A percentile compares a stretch with the other conserved stretches of the same genome.
These are phyloP conservation scores for Tetrapisispora nanseiensis DNA, from an alignment of 805 yeast genomes.

Conservation along the genomic window DNA sequence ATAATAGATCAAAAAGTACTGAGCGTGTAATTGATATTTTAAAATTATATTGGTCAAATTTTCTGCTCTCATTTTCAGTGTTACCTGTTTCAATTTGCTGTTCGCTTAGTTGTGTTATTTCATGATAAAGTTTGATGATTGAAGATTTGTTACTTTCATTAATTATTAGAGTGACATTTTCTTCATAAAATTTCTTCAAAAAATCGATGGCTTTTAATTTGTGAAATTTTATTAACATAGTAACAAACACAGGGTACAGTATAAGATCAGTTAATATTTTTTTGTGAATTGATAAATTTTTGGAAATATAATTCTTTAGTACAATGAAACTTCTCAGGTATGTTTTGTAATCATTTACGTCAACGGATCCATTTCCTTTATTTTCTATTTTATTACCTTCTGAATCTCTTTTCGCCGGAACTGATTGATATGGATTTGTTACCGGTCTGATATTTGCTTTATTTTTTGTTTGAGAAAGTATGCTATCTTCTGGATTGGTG, in stretches of 20 bases:
- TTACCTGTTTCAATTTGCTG: not conserved
- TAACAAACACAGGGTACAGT: conserved; percentile 56
- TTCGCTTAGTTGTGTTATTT: not conserved
- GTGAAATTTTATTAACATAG: not conserved
- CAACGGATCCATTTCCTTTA: not conserved
- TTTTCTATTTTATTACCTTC: conserved; percentile 17
- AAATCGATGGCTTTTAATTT: not conserved
- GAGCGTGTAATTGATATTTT: conserved; percentile 57
- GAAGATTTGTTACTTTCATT: not conserved
- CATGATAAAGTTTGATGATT: not conserved
- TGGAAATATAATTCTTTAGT: conserved; percentile 79
- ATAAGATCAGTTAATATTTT: conserved; percentile 69
- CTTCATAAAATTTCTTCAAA: not conserved
- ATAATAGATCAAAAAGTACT: conserved; percentile 67
- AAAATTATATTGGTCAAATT: not conserved
- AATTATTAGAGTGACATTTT: not conserved
- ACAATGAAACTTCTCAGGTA: conserved; percentile 59
- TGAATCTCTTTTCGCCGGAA: conserved; percentile 23
- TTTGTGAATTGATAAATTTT: conserved; percentile 81
- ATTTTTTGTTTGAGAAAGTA: conserved; percentile 3
- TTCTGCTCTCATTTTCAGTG: not conserved
- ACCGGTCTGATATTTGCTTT: conserved; percentile 20
- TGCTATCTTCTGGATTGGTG: conserved; percentile 8
- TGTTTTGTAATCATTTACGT: not conserved
- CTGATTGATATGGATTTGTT: conserved; percentile 22